Percentiles rank a stretch among this genome's conserved stretches.
phyloP scores from a whole-genome alignment of 352 stramenopile genomes.

The Globisporangium perplexum region DNA sequence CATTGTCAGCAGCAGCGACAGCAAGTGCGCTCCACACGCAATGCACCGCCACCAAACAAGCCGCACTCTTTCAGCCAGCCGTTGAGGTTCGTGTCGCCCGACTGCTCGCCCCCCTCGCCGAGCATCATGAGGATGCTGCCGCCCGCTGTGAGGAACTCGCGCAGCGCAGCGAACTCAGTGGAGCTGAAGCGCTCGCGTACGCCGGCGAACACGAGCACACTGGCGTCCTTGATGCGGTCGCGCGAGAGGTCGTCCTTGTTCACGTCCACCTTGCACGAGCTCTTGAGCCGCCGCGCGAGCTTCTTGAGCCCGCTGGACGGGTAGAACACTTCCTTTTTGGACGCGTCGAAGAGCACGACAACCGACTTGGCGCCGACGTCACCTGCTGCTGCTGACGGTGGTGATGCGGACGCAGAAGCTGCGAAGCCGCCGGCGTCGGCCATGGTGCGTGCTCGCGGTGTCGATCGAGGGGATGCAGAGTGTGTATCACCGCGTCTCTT shows the following conservation, averaged over 20 bases:
- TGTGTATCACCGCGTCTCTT: background rate
- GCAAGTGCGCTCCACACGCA: too few species aligned
- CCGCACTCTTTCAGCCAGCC: conserved; percentile 90
- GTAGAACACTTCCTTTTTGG: conserved; percentile 93
- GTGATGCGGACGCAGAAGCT: too few species aligned
- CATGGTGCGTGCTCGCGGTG: too few species aligned
- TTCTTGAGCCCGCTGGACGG: conserved; percentile 91
- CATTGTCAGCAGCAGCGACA: background rate
- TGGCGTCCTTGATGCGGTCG: conserved; percentile 84
- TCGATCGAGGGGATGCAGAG: background rate
- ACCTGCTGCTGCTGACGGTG: background rate
- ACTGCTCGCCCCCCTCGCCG: conserved; percentile 88
- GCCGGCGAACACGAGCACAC: conserved; percentile 87
- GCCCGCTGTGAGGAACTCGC: conserved; percentile 84
- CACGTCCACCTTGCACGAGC: conserved; percentile 84
- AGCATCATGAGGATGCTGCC: conserved; percentile 91
- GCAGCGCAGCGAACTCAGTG: conserved; percentile 83
- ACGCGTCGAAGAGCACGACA: conserved; percentile 87
- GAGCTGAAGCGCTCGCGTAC: conserved; percentile 88
- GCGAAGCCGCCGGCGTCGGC: too few species aligned
- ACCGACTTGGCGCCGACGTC: conserved; percentile 13
- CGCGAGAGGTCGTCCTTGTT: conserved; percentile 94
- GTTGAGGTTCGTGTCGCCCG: conserved; percentile 93
- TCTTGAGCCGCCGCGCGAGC: conserved; percentile 88
- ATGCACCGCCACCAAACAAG: too few species aligned